These are phyloP conservation scores for Gracilariopsis chorda DNA, from an alignment of 23 red algal species.

Conservation along the genomic window DNA sequence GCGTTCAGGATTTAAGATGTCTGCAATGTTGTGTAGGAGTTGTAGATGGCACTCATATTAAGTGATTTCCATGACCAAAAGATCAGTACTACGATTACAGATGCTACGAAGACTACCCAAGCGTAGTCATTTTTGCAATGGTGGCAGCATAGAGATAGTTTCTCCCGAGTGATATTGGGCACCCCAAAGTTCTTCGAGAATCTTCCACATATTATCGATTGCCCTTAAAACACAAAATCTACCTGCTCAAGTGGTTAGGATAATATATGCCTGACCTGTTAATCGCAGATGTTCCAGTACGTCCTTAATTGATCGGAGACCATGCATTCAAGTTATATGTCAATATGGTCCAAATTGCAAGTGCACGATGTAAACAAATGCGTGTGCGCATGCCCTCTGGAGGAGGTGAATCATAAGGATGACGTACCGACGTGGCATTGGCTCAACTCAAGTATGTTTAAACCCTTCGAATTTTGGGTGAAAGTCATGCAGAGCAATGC, in stretches of 20 bases:
- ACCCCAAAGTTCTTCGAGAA: not conserved
- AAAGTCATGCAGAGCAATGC: too few relatives aligned
- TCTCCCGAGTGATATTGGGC: not conserved
- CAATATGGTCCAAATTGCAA: too few relatives aligned
- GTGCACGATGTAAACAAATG: too few relatives aligned
- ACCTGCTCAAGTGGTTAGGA: not conserved
- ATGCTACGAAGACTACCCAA: not conserved
- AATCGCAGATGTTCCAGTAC: not conserved
- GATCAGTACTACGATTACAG: not conserved
- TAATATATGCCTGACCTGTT: not conserved
- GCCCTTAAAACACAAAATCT: not conserved
- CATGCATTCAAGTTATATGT: too few relatives aligned
- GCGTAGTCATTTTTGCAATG: not conserved
- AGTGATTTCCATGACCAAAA: not conserved
- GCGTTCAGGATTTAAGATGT: not conserved
- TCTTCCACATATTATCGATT: not conserved
- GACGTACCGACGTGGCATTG: too few relatives aligned
- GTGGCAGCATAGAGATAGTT: not conserved
- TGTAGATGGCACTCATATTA: constrained; percentile 1
- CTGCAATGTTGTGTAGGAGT: not conserved
- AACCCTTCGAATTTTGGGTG: too few relatives aligned
- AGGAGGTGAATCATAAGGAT: too few relatives aligned
- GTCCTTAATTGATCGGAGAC: too few relatives aligned
- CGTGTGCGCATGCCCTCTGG: too few relatives aligned
- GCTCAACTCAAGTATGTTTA: too few relatives aligned